These are phyloP conservation scores for Monosporascus ibericus DNA, from an alignment of 2,329 filamentous ascomycete genomes.

Conservation along the genomic window DNA sequence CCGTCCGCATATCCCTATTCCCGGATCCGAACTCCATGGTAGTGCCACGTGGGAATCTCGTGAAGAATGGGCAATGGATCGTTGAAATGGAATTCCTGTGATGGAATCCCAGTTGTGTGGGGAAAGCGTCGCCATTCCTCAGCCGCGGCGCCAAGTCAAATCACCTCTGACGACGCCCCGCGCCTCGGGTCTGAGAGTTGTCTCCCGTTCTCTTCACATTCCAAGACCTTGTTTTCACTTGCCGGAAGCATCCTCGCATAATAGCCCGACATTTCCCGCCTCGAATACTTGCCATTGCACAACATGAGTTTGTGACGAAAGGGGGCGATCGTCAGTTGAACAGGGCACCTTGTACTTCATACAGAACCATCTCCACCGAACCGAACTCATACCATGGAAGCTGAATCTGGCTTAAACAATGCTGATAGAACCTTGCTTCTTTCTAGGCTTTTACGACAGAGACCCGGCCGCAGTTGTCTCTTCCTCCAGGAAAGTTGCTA, in stretches of 20 bases:
- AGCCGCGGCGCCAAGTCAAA: conserved; percentile 2
- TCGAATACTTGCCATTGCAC: conserved; percentile 4
- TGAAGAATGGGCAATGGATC: conserved; percentile 7
- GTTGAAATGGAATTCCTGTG: conserved; percentile 1
- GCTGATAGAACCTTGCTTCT: conserved; percentile 23
- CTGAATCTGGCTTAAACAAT: conserved; percentile 16
- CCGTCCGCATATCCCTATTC: too few species aligned
- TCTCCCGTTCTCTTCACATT: conserved; percentile 19
- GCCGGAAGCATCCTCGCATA: conserved; percentile 14
- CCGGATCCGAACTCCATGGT: too few species aligned
- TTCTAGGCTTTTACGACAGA: conserved; percentile 21
- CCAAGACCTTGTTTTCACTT: conserved; percentile 7
- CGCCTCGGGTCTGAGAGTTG: conserved; percentile 8
- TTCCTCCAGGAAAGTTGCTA: not conserved
- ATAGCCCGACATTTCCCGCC: conserved; percentile 11
- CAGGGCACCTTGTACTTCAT: conserved; percentile 1
- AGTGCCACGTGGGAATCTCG: too few species aligned
- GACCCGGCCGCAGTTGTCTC: not conserved
- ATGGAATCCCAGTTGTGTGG: conserved; percentile 5
- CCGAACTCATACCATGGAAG: conserved; percentile 20
- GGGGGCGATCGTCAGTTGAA: conserved; percentile 4
- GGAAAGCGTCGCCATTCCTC: conserved; percentile 21
- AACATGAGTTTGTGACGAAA: not conserved
- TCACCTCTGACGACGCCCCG: conserved; percentile 26
- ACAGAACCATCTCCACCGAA: not conserved